Evolutionary conservation across 768 basidiomycete genomes (phyloP).

Genomic region (Leucocoprinus sp.): DNA sequence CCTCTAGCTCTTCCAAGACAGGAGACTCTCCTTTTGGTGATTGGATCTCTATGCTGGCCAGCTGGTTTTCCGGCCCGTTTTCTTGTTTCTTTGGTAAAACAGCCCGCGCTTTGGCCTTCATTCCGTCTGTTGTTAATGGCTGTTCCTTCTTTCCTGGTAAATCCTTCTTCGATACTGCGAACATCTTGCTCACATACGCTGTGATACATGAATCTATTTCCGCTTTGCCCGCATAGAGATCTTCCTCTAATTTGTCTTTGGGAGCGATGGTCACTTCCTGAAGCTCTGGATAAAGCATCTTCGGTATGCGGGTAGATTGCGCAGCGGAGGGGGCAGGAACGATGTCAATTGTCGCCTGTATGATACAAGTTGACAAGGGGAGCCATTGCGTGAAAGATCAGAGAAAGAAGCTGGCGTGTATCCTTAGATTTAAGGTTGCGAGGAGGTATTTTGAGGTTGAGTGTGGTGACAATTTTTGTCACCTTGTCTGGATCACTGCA

Average conservation of each 20-base stretch:
- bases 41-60: constrained; percentile 13
- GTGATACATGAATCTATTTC: constrained; percentile 51
- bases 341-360: constrained; percentile 86
- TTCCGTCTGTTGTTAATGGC: constrained; percentile 73
- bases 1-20: constrained; percentile 15
- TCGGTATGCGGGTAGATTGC: constrained; percentile 78
- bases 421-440: constrained; percentile 93
- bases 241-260: constrained; percentile 75
- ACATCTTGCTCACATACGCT: constrained; percentile 98
- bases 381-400: constrained; percentile 96
- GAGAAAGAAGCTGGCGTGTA: constrained; percentile 67
- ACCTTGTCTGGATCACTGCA: constrained; percentile 84
- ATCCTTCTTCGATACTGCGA: constrained; percentile 73
- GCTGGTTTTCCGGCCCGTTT: constrained; percentile 10
- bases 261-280: constrained; percentile 52
- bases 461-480: constrained; percentile 74
- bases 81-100: constrained; percentile 11
- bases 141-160: constrained; percentile 82
- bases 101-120: constrained; percentile 50
- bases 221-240: constrained; percentile 67
- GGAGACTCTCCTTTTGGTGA: constrained; percentile 9
- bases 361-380: constrained; percentile 85
- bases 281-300: constrained; percentile 82
- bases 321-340: constrained; percentile 84
- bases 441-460: constrained; percentile 76